Conservation (phyloP, 2,329 filamentous ascomycete genomes). For the Diaporthe citriasiana region DNA sequence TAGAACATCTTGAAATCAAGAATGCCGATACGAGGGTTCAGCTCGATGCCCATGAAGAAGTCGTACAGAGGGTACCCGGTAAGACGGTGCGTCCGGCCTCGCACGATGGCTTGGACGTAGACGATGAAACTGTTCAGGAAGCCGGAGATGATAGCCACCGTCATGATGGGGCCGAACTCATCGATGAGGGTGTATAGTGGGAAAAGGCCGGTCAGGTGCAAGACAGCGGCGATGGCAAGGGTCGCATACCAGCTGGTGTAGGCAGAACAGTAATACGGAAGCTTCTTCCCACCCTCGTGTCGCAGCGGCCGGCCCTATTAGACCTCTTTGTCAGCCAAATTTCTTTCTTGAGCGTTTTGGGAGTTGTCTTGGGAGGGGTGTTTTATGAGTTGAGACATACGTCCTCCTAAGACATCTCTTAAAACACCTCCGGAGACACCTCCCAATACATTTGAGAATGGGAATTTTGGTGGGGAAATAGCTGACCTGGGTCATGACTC, state of each 20-base stretch:
- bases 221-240: slow-evolving; percentile 75
- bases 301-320: slow-evolving; percentile 90
- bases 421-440: no score
- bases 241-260: slow-evolving; percentile 90
- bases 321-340: no score
- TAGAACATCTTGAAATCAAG: slow-evolving; percentile 96
- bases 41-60: slow-evolving; percentile 91
- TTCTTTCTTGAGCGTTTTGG: no score
- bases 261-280: slow-evolving; percentile 95
- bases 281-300: slow-evolving; percentile 85
- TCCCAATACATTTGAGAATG: no score
- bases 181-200: slow-evolving; percentile 93
- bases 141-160: slow-evolving; percentile 93
- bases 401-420: no score
- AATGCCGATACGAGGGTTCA: slow-evolving; percentile 86
- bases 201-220: slow-evolving; percentile 89
- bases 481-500: slow-evolving; percentile 88
- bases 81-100: slow-evolving; percentile 92
- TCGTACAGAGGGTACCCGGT: slow-evolving; percentile 86
- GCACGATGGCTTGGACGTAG: slow-evolving; percentile 85
- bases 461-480: no score
- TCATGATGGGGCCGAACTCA: slow-evolving; percentile 93
- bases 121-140: slow-evolving; percentile 86
- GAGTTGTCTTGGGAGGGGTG: no score
- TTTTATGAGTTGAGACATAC: no score